Evolutionary conservation across 192 early-diverging fungal genomes (phyloP).

Genomic region (Anaeromyces robustus): DNA sequence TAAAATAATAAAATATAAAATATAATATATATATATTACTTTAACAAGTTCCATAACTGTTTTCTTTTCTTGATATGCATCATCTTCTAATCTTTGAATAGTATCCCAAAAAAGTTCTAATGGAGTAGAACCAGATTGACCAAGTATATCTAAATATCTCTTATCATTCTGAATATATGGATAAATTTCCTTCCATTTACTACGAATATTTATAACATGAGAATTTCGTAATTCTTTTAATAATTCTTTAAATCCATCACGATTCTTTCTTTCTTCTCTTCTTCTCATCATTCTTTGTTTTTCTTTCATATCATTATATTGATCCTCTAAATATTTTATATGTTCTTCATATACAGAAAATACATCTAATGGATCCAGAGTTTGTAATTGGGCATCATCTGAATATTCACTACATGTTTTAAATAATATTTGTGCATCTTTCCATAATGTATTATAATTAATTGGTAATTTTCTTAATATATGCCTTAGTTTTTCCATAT

Average conservation of each 20-base stretch:
- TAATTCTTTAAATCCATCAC: conserved; percentile 46
- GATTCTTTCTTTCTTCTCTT: conserved; percentile 52
- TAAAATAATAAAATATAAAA: neutral
- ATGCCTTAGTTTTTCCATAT: neutral
- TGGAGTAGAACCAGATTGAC: conserved; percentile 67
- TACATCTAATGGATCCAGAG: conserved; percentile 68
- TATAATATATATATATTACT: conserved; percentile 1
- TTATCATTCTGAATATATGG: conserved; percentile 52
- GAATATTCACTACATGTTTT: conserved; percentile 29
- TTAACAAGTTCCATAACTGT: conserved; percentile 45
- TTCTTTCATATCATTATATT: conserved; percentile 26
- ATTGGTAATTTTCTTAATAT: neutral
- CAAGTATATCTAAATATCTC: conserved; percentile 54
- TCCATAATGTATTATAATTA: conserved; percentile 8
- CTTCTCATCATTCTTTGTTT: conserved; percentile 12
- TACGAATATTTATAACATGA: conserved; percentile 38
- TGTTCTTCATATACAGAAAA: conserved; percentile 69
- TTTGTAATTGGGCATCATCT: conserved; percentile 24
- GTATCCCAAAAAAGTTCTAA: conserved; percentile 90
- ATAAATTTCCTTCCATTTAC: conserved; percentile 75
- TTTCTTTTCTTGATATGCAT: conserved; percentile 49
- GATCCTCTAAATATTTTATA: conserved; percentile 44
- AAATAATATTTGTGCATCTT: conserved; percentile 28
- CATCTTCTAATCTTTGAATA: conserved; percentile 63
- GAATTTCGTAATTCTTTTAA: neutral